Evolutionary conservation across 2,329 filamentous ascomycete species (phyloP).

Genomic region (Sporothrix humicola): DNA sequence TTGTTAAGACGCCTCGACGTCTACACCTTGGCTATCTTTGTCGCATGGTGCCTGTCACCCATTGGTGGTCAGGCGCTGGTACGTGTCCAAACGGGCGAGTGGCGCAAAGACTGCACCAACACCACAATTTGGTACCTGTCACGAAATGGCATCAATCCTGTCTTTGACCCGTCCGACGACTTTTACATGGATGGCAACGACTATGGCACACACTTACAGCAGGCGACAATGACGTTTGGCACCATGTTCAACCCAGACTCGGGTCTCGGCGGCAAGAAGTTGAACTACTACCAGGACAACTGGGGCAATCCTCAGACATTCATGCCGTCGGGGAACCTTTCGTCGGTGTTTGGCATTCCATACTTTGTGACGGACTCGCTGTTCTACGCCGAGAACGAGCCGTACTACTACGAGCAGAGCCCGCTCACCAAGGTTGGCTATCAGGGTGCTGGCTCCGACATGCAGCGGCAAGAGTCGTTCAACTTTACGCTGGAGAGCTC

Average conservation of each 20-base stretch:
- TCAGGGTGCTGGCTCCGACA: neutral
- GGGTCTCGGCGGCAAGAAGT: neutral
- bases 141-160: neutral
- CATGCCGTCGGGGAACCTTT: neutral
- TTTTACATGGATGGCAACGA: constrained; percentile 12
- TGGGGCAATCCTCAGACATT: constrained; percentile 7
- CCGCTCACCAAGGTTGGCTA: neutral
- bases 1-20: constrained; percentile 31
- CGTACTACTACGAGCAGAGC: neutral
- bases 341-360: neutral
- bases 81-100: neutral
- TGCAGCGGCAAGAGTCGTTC: constrained; percentile 8
- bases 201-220: constrained; percentile 7
- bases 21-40: constrained; percentile 33
- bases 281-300: neutral
- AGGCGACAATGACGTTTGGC: neutral
- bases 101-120: neutral
- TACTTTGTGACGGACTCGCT: constrained; percentile 10
- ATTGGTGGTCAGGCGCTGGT: constrained; percentile 36
- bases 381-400: neutral
- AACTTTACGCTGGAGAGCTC: constrained; percentile 35
- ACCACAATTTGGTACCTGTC: constrained; percentile 4
- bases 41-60: constrained; percentile 36
- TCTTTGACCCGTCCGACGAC: neutral
- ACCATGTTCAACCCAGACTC: constrained; percentile 7